Evolutionary conservation across 2,329 filamentous ascomycete genomes (phyloP).

Genomic region (Mollisia scopiformis): DNA sequence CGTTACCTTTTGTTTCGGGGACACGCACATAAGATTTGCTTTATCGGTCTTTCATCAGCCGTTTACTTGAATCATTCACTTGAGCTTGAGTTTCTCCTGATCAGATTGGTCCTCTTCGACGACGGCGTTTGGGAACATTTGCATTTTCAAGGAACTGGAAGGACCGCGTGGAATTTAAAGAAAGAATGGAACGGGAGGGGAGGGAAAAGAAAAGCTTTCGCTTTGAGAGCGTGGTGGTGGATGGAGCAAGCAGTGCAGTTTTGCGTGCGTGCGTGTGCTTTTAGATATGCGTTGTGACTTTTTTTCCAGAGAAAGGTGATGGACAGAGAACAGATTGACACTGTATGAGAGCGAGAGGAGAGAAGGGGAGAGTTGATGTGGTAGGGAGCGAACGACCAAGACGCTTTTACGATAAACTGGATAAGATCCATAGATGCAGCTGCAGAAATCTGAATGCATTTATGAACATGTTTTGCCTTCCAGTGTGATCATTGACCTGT

Average conservation of each 20-base stretch:
- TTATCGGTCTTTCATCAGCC: neutral
- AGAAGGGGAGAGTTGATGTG: neutral
- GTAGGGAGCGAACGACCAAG: neutral
- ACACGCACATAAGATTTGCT: neutral
- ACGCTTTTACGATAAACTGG: conserved; percentile 3
- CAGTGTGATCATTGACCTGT: neutral
- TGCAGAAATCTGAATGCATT: conserved; percentile 1
- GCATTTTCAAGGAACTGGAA: neutral
- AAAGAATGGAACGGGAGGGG: neutral
- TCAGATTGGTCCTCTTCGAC: neutral
- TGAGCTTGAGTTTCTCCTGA: neutral
- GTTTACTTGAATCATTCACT: neutral
- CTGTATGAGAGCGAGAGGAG: neutral
- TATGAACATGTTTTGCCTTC: neutral
- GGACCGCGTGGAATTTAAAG: neutral
- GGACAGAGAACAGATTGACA: neutral
- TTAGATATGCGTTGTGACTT: neutral
- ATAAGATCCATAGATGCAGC: conserved; percentile 6
- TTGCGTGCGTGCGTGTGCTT: neutral
- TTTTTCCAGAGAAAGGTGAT: neutral
- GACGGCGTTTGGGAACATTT: conserved; percentile 1
- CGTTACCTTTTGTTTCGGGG: neutral
- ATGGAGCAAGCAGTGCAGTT: neutral
- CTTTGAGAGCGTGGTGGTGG: neutral
- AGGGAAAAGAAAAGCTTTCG: neutral